A percentile compares a stretch with the other conserved stretches of the same genome.
phyloP scores from a whole-genome alignment of 352 stramenopile genomes.

The Aphanomyces invadans region DNA sequence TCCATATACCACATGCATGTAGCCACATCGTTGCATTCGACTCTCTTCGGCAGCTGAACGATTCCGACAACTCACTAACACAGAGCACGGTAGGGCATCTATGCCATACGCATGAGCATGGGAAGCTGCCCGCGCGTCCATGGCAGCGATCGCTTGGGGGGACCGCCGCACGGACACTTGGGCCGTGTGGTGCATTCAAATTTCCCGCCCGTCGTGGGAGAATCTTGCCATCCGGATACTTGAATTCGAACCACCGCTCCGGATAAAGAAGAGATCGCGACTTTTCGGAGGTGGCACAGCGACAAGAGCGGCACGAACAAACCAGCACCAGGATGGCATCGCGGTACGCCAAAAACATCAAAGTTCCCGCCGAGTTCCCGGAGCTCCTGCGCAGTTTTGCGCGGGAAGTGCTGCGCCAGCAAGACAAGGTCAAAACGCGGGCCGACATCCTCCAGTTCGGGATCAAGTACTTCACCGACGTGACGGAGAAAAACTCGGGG shows the following conservation, averaged over 20 bases:
- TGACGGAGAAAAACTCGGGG: conserved; percentile 25
- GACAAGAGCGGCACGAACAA: too few species aligned
- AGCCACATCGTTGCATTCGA: background rate
- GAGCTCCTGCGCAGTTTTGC: conserved; percentile 68
- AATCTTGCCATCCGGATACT: background rate
- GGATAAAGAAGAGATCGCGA: background rate
- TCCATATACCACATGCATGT: background rate
- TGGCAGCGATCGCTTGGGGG: background rate
- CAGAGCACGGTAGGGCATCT: background rate
- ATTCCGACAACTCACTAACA: background rate
- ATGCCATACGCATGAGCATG: background rate
- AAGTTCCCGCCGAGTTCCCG: conserved; percentile 62
- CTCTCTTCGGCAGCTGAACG: background rate
- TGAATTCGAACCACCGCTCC: too few species aligned
- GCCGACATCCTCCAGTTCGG: conserved; percentile 75
- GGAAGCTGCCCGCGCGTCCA: background rate
- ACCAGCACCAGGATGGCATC: conserved; percentile 55
- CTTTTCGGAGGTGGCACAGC: background rate
- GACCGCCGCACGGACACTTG: background rate
- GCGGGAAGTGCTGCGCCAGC: conserved; percentile 72
- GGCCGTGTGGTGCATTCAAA: background rate
- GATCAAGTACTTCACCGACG: conserved; percentile 58
- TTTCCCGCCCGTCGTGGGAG: background rate
- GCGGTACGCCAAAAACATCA: conserved; percentile 76
- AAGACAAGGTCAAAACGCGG: conserved; percentile 71